Percentiles rank a stretch among this genome's conserved stretches.
phyloP scores from a whole-genome alignment of 306 rosid species.

The Cyclanthera cordifolia region DNA sequence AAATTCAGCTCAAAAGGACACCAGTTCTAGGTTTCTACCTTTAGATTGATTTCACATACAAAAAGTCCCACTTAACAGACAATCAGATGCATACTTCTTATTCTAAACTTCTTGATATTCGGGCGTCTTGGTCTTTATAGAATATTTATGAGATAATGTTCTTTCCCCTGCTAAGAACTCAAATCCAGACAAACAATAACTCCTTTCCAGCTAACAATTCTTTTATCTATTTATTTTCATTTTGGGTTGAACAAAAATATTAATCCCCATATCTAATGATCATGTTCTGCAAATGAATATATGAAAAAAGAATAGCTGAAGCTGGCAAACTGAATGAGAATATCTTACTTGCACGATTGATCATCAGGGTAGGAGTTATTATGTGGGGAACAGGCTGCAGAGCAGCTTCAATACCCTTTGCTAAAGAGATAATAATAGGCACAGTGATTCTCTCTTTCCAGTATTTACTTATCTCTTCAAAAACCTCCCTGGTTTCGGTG shows the following conservation, averaged over 20 bases:
- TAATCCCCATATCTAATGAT: background rate
- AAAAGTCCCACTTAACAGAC: background rate
- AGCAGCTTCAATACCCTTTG: constrained; percentile 88
- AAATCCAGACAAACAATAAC: background rate
- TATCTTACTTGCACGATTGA: constrained; percentile 68
- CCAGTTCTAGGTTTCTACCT: background rate
- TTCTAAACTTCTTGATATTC: background rate
- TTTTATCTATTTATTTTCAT: background rate
- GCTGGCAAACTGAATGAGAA: background rate
- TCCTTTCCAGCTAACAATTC: background rate
- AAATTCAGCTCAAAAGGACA: background rate
- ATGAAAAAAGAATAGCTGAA: background rate
- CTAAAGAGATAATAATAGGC: constrained; percentile 70
- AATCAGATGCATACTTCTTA: background rate
- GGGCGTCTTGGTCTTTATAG: background rate
- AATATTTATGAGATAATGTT: background rate
- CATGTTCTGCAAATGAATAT: background rate
- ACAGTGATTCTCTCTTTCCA: constrained; percentile 84
- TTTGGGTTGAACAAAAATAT: background rate
- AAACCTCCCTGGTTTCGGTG: constrained; percentile 71
- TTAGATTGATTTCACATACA: background rate
- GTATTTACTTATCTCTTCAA: constrained; percentile 70
- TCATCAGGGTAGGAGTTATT: constrained; percentile 79
- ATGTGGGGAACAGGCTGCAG: constrained; percentile 76
- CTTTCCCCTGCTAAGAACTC: background rate